Evolutionary conservation across 2,329 filamentous ascomycete species (phyloP).

Genomic region (Aspergillus sp.): DNA sequence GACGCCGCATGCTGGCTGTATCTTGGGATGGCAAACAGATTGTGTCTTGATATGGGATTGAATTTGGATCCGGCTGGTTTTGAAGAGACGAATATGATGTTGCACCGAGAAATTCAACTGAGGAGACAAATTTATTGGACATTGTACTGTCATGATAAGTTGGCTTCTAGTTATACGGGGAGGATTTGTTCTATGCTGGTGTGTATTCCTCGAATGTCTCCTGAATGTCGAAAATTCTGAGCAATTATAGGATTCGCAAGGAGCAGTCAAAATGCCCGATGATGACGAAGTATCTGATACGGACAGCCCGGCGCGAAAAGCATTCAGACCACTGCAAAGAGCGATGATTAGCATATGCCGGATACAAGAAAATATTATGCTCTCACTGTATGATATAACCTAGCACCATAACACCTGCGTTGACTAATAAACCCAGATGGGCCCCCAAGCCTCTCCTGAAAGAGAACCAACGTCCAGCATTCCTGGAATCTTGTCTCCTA

Average conservation of each 20-base stretch:
- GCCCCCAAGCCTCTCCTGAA: constrained; percentile 20
- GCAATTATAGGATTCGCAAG: constrained; percentile 21
- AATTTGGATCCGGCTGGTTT: constrained; percentile 28
- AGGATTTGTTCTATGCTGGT: constrained; percentile 32
- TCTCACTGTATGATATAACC: constrained; percentile 19
- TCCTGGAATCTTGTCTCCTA: constrained; percentile 25
- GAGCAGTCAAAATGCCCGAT: constrained; percentile 22
- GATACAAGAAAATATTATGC: constrained; percentile 27
- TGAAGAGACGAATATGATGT: constrained; percentile 17
- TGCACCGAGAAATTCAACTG: constrained; percentile 23
- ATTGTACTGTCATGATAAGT: constrained; percentile 31
- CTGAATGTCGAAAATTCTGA: not conserved
- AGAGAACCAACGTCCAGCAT: constrained; percentile 14
- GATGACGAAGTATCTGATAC: constrained; percentile 7
- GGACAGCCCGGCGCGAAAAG: not conserved
- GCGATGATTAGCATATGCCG: constrained; percentile 9
- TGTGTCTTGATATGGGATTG: constrained; percentile 34
- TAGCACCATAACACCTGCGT: not conserved
- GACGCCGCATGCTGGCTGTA: constrained; percentile 33
- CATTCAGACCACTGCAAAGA: not conserved
- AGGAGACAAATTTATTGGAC: constrained; percentile 33
- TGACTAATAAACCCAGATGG: constrained; percentile 14
- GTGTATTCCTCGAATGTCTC: constrained; percentile 1
- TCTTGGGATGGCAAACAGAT: constrained; percentile 32
- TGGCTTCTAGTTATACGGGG: constrained; percentile 29